Percentiles rank a stretch among this genome's conserved stretches.
Evolutionary conservation across 805 yeast genomes (phyloP).

Genomic region (Clavispora carvajalis): DNA sequence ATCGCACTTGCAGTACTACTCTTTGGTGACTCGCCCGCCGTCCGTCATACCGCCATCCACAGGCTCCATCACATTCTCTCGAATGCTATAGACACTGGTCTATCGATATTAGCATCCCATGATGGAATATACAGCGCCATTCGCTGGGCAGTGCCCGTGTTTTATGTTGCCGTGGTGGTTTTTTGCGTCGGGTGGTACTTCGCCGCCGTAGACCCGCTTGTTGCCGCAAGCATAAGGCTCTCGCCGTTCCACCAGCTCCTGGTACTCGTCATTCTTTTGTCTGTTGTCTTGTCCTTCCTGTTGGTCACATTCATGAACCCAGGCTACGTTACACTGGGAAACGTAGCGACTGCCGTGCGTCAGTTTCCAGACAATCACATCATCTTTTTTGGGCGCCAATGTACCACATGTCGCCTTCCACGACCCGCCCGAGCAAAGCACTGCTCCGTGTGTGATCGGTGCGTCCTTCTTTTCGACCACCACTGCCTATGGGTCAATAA

Average conservation of each 20-base stretch:
- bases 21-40: slow-evolving; percentile 46
- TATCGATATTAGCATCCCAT: neutral
- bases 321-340: slow-evolving; percentile 26
- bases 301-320: slow-evolving; percentile 40
- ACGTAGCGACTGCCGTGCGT: slow-evolving; percentile 6
- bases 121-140: slow-evolving; percentile 8
- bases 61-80: slow-evolving; percentile 12
- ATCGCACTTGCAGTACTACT: slow-evolving; percentile 26
- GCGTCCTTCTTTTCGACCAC: slow-evolving; percentile 49
- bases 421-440: slow-evolving; percentile 64
- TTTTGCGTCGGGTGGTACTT: slow-evolving; percentile 30
- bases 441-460: slow-evolving; percentile 54
- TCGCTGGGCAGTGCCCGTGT: slow-evolving; percentile 43
- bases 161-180: slow-evolving; percentile 34
- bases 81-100: neutral
- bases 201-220: slow-evolving; percentile 19
- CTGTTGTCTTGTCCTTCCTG: slow-evolving; percentile 31
- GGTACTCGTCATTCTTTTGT: slow-evolving; percentile 26
- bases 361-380: slow-evolving; percentile 42
- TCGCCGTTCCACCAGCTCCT: slow-evolving; percentile 11
- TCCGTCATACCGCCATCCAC: slow-evolving; percentile 31
- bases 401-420: slow-evolving; percentile 42
- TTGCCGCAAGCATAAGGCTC: slow-evolving; percentile 8
- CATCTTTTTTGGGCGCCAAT: slow-evolving; percentile 46
- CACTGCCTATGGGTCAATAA: slow-evolving; percentile 67